phyloP scores from a whole-genome alignment of 1,139 yeast species.

The Yarrowia galli region DNA sequence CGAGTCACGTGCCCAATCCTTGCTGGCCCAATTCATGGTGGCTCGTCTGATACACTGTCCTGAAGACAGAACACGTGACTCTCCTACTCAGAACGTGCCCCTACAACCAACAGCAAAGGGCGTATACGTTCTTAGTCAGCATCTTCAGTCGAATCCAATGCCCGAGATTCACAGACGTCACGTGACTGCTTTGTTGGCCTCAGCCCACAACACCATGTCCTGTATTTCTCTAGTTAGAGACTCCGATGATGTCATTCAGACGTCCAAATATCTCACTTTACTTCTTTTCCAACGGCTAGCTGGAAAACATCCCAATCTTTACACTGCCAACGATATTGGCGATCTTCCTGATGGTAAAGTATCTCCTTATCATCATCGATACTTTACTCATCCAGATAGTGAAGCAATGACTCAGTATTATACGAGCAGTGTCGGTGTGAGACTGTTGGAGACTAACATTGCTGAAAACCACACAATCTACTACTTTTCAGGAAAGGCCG shows the following conservation, averaged over 20 bases:
- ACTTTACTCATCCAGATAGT: constrained; percentile 88
- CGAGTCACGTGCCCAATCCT: constrained; percentile 58
- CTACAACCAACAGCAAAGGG: constrained; percentile 96
- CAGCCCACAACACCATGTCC: constrained; percentile 73
- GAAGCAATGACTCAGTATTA: constrained; percentile 83
- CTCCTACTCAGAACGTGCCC: constrained; percentile 40
- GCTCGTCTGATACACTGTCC: constrained; percentile 82
- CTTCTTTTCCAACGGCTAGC: constrained; percentile 68
- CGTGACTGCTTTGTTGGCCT: constrained; percentile 58
- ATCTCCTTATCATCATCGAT: constrained; percentile 79
- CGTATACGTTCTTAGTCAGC: constrained; percentile 65
- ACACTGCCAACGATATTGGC: constrained; percentile 58
- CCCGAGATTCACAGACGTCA: background rate
- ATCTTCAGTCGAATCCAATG: background rate
- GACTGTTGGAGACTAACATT: constrained; percentile 59
- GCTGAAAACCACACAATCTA: constrained; percentile 51
- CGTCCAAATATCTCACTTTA: constrained; percentile 70
- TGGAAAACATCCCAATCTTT: constrained; percentile 73
- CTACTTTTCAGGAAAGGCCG: constrained; percentile 76
- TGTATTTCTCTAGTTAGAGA: constrained; percentile 74
- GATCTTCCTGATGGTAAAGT: constrained; percentile 53
- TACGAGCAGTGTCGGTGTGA: constrained; percentile 68
- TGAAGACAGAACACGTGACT: constrained; percentile 58
- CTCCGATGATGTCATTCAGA: constrained; percentile 65
- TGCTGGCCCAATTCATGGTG: constrained; percentile 64